Base-by-base conservation (phyloP, 805 yeast genomes). In the Spathaspora hagerdaliae region DNA sequence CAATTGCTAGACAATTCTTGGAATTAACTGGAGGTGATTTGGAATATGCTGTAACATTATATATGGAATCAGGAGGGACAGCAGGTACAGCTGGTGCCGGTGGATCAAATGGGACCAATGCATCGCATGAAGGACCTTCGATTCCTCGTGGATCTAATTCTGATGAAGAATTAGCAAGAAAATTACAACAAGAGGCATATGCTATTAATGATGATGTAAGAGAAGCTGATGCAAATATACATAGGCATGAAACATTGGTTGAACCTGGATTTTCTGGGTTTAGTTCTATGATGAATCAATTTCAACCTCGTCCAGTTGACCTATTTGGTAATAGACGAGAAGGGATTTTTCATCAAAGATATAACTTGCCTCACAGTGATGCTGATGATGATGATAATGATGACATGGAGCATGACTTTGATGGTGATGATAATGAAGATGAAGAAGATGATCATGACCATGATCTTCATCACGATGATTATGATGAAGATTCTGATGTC, bases 1-100 rank as follows among this genome's bases (percentile, higher is more conserved):
- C 73, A 5, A 67, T 78, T 10, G 98, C 98, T 0, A 69, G 74
- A 43, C 88, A 84, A 53, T 94, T 84, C 58, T 63, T 94, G 15
- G 90, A 84, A 26, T 82, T 92, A 69, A 77, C 92, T 5, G 90
- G 84, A 41, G 81, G 81, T 39, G 80, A 88, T 60, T 60, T 92
- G 31, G 96, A 91, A 46, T 78, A 81, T 15, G 98, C 99, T 0
- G 87, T 94, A 7, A 81, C 89, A 11, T 69, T 94, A 38, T 94
- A 69, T 63, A 83, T 86, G 66, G 98, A 94, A 51, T 51, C 66
- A 7, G 51, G 62, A 41, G 64, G 58, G n/a, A 41, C 47, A 14
- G 39, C 49, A 9, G 52, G 44, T 15, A 26, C 46, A 10, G 32
- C 46, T 33, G 5, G 32, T 9, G 12, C 32, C 9, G 6, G 32